Base-by-base conservation (phyloP, 108 stramenopile genomes). In the Cyclotella cryptica region DNA sequence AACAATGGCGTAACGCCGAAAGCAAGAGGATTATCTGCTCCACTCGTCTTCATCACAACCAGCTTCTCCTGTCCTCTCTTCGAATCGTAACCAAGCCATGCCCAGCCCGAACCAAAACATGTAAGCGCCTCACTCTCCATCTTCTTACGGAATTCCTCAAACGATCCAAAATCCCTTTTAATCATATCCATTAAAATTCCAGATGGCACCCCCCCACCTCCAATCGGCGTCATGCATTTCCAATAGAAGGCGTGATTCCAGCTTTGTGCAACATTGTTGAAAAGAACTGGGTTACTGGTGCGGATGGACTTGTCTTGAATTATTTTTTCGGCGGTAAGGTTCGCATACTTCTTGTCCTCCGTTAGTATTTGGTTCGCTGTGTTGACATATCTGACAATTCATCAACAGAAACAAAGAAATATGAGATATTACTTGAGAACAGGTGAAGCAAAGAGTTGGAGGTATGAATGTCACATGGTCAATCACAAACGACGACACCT, bases 191-290 rank as follows among this genome's bases (percentile, higher is more conserved):
- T 71, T 21, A 86, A 51, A 61, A 74, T n/a, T 14, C 87, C 70
- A 18, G 78, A 86, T 11, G 89, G 89, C 42, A 76, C 41, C 7
- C 89, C 89, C 18, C 88, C 88, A 49, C 90, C 90, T 21, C 72
- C 75, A 22, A 58, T 17, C 9, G 58, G 75, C 29, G 76, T 54
- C 80, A 94, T 79, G 53, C 85, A 89, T 63, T 91, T 87, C 88
- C 88, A 94, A 80, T 90, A 94, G 80, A 94, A 94, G 24, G 49
- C 72, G 71, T 91, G 91, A 75, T 91, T 91, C 84, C 87, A 88
- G 54, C 55, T 64, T 77, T 90, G 88, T 4, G 88, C 92, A 4
- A 84, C 89, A 65, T 91, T 90, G 66, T 93, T 88, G 69, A 83
- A 90, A 2, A 93, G 77, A 19, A 41, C 67, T 41, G 57, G 26